These are phyloP conservation scores for Penicillium sclerotigenum DNA, from an alignment of 2,329 filamentous ascomycete genomes.

Conservation along the genomic window DNA sequence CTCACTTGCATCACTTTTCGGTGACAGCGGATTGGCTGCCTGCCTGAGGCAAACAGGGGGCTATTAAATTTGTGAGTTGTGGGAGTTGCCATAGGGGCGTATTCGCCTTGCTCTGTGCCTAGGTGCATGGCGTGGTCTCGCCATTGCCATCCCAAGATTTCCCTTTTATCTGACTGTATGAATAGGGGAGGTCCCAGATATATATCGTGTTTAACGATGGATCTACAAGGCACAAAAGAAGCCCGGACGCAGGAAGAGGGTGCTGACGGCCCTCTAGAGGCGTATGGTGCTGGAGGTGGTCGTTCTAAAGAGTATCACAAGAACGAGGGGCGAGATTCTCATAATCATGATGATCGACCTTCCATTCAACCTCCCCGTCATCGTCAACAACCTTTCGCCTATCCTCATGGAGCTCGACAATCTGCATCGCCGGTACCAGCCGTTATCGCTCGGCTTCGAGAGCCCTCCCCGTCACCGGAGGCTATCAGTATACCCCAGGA, in stretches of 20 bases:
- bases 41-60: conserved; percentile 28
- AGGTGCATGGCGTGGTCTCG: conserved; percentile 10
- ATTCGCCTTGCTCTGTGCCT: conserved; percentile 1
- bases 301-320: conserved; percentile 38
- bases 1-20: conserved; percentile 29
- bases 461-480: conserved; percentile 28
- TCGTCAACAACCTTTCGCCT: conserved; percentile 19
- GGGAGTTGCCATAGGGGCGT: conserved; percentile 9
- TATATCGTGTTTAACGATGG: conserved; percentile 30
- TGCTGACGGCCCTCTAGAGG: conserved; percentile 35
- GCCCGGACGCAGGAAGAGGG: conserved; percentile 39
- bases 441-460: conserved; percentile 14
- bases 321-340: conserved; percentile 36
- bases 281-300: conserved; percentile 30
- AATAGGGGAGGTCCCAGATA: conserved; percentile 6
- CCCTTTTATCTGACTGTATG: conserved; percentile 17
- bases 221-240: conserved; percentile 43
- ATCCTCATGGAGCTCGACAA: conserved; percentile 18
- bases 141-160: not conserved
- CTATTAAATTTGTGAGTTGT: conserved; percentile 4
- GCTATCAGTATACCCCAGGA: conserved; percentile 31
- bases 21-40: conserved; percentile 26
- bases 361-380: conserved; percentile 22
- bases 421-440: conserved; percentile 7
- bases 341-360: conserved; percentile 21